Base-by-base conservation (phyloP, 2,329 filamentous ascomycete genomes). In the Penicillium sp. region DNA sequence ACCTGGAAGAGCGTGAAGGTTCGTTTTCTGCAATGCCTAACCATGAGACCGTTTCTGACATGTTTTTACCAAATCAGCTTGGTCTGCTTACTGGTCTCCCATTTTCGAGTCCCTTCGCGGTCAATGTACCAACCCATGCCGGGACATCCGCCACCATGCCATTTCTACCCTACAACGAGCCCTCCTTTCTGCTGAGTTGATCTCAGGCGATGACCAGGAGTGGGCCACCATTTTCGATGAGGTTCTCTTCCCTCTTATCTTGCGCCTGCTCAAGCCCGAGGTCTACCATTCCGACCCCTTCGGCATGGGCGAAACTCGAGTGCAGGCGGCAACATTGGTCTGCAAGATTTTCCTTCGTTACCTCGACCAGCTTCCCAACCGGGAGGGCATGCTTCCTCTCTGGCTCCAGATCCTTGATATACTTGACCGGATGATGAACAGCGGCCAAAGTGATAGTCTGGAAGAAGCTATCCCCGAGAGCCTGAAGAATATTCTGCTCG, bases 291-390 rank as follows among this genome's bases (percentile, higher is more conserved):
- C 89, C 1, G 95, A 99, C 73, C 89, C 91, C 1, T 82, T 90
- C 37, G 95, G 95, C 39, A 99, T 99, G 95, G 90, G 90, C 65
- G 94, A 98, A 76, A 98, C 95, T 53, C 85, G 95, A 44, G 91
- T 98, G 0, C 91, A 97, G 70, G 91, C 91, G 1, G 91, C 94
- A 0, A 96, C 91, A 10, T 81, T 99, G 51, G 83, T 99, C 14
- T 96, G 91, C 81, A 97, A 96, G 75, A 94, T 97, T 2, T 99
- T 97, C 77, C 77, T 99, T 60, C 93, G 96, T 73, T 98, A 97
- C 74, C 82, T 98, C 3, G 91, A 94, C 2, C 81, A 94, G 39
- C 82, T 97, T 31, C 90, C 89, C 4, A 88, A 92, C 66, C 93
- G 91, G 85, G 89, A 93, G 22, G 92, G 91, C 19, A 92, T 98